A percentile compares a stretch with the other conserved stretches of the same genome.
Evolutionary conservation across 1,139 yeast species (phyloP).

Genomic region (Yamadazyma diddensiae): DNA sequence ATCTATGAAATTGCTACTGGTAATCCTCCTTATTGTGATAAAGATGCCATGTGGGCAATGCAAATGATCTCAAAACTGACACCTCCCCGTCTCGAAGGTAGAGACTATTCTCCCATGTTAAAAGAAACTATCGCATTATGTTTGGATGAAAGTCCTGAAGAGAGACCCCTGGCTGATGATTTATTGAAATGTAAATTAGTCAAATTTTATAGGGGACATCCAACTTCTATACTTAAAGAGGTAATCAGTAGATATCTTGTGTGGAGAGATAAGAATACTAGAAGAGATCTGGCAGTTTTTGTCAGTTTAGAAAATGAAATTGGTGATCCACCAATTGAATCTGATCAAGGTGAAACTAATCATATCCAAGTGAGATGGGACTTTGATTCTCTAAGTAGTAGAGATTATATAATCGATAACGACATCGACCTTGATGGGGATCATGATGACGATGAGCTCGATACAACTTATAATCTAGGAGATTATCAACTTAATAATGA

Average conservation of each 20-base stretch:
- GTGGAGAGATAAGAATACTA: constrained; percentile 67
- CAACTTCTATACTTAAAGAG: constrained; percentile 66
- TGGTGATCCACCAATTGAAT: constrained; percentile 14
- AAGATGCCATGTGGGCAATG: constrained; percentile 94
- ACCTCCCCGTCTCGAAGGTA: constrained; percentile 92
- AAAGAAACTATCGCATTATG: constrained; percentile 92
- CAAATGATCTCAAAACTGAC: constrained; percentile 87
- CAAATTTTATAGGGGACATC: constrained; percentile 53
- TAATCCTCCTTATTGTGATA: constrained; percentile 95
- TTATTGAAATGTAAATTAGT: constrained; percentile 72
- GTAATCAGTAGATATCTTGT: constrained; percentile 73
- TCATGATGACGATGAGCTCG: constrained; percentile 39
- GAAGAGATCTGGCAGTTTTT: constrained; percentile 44
- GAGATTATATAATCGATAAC: constrained; percentile 68
- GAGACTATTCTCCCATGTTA: constrained; percentile 69
- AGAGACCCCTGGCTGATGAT: constrained; percentile 86
- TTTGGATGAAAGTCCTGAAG: constrained; percentile 89
- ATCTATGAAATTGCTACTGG: constrained; percentile 95
- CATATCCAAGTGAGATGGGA: constrained; percentile 81
- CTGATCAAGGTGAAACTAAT: constrained; percentile 22
- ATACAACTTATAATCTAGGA: constrained; percentile 33
- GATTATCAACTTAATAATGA: constrained; percentile 22
- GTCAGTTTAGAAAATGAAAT: constrained; percentile 32
- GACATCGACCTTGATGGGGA: constrained; percentile 45
- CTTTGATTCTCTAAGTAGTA: constrained; percentile 72